Percentiles rank a stretch among this genome's conserved stretches.
phyloP scores from a whole-genome alignment of 2,329 filamentous ascomycete genomes.

The Xylaria sp. region DNA sequence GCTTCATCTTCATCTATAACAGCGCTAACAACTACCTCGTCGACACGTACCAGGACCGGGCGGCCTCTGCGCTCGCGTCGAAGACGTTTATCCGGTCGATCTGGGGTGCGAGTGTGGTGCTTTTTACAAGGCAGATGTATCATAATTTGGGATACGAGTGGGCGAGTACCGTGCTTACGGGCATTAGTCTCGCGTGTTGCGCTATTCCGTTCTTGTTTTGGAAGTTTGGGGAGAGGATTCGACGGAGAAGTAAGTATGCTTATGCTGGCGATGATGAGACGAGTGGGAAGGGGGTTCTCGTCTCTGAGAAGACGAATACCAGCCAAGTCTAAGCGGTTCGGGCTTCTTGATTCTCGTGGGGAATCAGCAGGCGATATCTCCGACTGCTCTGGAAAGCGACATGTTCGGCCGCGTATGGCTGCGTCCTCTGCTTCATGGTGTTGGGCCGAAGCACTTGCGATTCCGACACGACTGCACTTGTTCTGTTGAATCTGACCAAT shows the following conservation, averaged over 20 bases:
- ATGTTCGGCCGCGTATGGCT: too few relatives aligned
- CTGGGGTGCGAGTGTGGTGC: constrained; percentile 81
- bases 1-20: constrained; percentile 87
- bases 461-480: background rate
- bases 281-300: background rate
- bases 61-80: constrained; percentile 81
- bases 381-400: too few relatives aligned
- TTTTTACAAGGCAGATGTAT: constrained; percentile 89
- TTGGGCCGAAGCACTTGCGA: too few relatives aligned
- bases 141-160: constrained; percentile 77
- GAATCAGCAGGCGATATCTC: background rate
- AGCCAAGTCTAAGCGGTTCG: constrained; percentile 20
- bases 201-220: constrained; percentile 87
- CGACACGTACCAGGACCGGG: constrained; percentile 74
- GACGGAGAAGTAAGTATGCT: constrained; percentile 76
- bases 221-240: constrained; percentile 77
- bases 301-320: constrained; percentile 41
- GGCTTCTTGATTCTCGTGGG: background rate
- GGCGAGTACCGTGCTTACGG: constrained; percentile 78
- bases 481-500: background rate
- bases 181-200: constrained; percentile 81
- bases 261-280: constrained; percentile 68
- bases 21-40: constrained; percentile 79
- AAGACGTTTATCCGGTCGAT: constrained; percentile 84
- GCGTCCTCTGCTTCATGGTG: too few relatives aligned